Base-by-base conservation (phyloP, 148 eudicot genomes). In the Vaccinium corymbosum region DNA sequence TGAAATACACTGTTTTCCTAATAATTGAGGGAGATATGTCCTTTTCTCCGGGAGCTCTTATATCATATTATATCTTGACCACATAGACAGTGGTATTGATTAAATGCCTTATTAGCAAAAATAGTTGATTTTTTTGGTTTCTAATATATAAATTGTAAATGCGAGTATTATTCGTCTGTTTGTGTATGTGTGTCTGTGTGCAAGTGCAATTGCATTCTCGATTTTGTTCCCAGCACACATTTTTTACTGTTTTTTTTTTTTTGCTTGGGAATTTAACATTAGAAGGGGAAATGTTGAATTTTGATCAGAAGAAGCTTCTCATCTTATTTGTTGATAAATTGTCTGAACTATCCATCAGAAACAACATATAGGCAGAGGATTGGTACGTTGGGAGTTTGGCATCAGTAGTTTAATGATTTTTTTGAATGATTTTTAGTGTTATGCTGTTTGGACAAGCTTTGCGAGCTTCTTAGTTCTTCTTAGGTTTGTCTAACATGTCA, bases 1-100 rank as follows among this genome's bases (percentile, higher is more conserved):
- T 92, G 78, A 78, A 35, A 38, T 72, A 68, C 73, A 72, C 76
- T 35, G 22, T 72, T 35, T 72, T 29, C 49, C 49, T 35, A 16
- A 32, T 8, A 32, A 35, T 15, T 71, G 35, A 35, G 0, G n/a
- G 76, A 32, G 76, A 71, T 14, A 16, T 7, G 38, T 68, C 17
- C 27, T 68, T 66, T 29, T 27, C 35, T 68, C 8, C 0, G 0
- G 12, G 17, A 68, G 17, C 42, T 27, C 73, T 68, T 68, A 27
- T 27, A 0, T 15, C 73, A 68, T 25, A 27, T 29, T 68, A 0
- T 29, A 27, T 68, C 73, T 68, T 68, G 73, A 29, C 73, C 73
- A 29, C 73, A 68, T 3, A 29, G 38, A 29, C 42, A 29, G 73
- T 68, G 42, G 38, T 64, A 64, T 3, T 5, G 14, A 25, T 25